A percentile compares a stretch with the other conserved stretches of the same genome.
Conservation (phyloP, 2,329 filamentous ascomycete genomes). For the Fusarium temperatum region DNA sequence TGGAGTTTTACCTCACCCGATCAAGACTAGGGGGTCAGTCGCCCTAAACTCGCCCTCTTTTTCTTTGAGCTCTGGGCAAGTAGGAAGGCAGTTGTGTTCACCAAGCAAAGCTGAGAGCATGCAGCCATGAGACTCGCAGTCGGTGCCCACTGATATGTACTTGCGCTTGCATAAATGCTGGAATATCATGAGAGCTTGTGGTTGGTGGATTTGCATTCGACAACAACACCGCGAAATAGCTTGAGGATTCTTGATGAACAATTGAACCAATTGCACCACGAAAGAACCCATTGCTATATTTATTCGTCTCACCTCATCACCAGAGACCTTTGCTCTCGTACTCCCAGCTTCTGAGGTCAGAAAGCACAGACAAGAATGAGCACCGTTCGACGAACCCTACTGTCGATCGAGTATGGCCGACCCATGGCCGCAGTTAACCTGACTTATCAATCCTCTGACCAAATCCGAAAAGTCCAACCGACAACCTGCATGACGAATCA, state of each 20-base stretch:
- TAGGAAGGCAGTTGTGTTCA: neutral
- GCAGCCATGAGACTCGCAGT: neutral
- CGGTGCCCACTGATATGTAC: neutral
- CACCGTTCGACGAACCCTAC: constrained; percentile 28
- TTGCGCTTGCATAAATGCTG: neutral
- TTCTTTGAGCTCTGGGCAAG: neutral
- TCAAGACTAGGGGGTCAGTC: constrained; percentile 35
- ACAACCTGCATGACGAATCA: constrained; percentile 24
- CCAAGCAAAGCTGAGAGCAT: neutral
- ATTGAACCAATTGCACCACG: neutral
- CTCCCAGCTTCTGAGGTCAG: neutral
- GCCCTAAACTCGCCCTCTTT: constrained; percentile 17
- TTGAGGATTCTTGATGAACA: neutral
- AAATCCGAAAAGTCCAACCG: constrained; percentile 16
- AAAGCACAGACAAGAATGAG: constrained; percentile 21
- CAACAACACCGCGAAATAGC: neutral
- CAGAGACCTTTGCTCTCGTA: neutral
- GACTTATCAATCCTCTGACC: constrained; percentile 9
- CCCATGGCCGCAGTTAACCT: constrained; percentile 10
- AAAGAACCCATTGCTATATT: neutral
- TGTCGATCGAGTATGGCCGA: constrained; percentile 35
- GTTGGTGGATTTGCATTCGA: neutral
- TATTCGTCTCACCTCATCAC: neutral
- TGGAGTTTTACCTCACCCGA: constrained; percentile 40
- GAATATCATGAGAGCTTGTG: neutral